phyloP scores from a whole-genome alignment of 2,329 filamentous ascomycete genomes.

The Geosmithia morbida region DNA sequence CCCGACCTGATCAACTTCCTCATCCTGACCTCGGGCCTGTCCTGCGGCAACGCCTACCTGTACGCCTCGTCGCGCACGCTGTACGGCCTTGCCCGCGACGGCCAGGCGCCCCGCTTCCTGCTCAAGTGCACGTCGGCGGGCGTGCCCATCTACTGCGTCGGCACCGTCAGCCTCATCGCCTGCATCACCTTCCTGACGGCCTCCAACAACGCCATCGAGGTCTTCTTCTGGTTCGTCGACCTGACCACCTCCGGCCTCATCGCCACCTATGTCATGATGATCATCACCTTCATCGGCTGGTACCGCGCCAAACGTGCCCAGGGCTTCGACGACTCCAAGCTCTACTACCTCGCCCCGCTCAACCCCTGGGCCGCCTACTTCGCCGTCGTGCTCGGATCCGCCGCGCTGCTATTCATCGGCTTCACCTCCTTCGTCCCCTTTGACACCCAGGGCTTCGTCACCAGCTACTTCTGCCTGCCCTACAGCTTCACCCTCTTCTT shows the following conservation, averaged over 20 bases:
- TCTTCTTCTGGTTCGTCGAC: slow-evolving; percentile 38
- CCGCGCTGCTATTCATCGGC: slow-evolving; percentile 40
- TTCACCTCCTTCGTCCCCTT: slow-evolving; percentile 40
- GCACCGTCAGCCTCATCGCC: slow-evolving; percentile 28
- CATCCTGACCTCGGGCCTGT: slow-evolving; percentile 38
- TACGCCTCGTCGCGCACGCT: slow-evolving; percentile 30
- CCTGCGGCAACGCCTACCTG: slow-evolving; percentile 31
- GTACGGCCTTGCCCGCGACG: slow-evolving; percentile 30
- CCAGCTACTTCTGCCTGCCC: slow-evolving; percentile 36
- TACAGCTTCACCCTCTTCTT: slow-evolving; percentile 43
- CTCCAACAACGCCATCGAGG: slow-evolving; percentile 27
- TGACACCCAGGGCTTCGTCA: slow-evolving; percentile 31
- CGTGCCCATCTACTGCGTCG: slow-evolving; percentile 41
- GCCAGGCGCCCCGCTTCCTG: slow-evolving; percentile 32
- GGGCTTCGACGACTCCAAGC: slow-evolving; percentile 23
- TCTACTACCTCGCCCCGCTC: slow-evolving; percentile 34
- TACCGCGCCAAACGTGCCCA: slow-evolving; percentile 34
- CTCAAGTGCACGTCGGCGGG: slow-evolving; percentile 42
- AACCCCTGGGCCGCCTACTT: slow-evolving; percentile 38
- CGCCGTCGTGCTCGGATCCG: slow-evolving; percentile 26
- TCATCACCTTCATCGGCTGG: slow-evolving; percentile 25
- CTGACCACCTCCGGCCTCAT: slow-evolving; percentile 39
- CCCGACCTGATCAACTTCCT: slow-evolving; percentile 43
- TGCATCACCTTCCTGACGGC: slow-evolving; percentile 35
- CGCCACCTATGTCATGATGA: slow-evolving; percentile 37